phyloP scores from a whole-genome alignment of 805 yeast genomes.

The Clavispora vitiphila region DNA sequence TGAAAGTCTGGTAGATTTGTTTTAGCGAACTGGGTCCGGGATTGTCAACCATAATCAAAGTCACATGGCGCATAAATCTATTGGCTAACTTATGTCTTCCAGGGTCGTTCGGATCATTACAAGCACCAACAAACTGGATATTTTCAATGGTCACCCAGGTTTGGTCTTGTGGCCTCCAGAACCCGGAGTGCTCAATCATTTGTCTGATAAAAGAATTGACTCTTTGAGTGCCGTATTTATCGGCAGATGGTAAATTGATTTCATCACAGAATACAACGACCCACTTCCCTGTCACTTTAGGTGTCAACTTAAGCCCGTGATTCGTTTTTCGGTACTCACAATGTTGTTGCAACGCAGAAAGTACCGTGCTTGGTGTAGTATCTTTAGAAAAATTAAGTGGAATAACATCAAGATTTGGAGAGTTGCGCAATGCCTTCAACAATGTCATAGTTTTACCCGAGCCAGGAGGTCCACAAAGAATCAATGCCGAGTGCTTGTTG shows the following conservation, averaged over 20 bases:
- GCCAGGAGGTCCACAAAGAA: conserved; percentile 95
- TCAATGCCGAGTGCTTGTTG: conserved; percentile 51
- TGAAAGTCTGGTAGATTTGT: conserved; percentile 64
- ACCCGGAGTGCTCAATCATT: conserved; percentile 67
- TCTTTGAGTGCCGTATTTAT: conserved; percentile 67
- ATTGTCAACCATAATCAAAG: conserved; percentile 70
- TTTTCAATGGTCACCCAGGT: conserved; percentile 63
- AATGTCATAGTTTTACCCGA: conserved; percentile 95
- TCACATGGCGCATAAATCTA: conserved; percentile 63
- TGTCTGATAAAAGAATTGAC: conserved; percentile 72
- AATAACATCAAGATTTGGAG: conserved; percentile 54
- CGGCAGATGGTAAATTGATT: conserved; percentile 73
- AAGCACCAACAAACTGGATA: conserved; percentile 89
- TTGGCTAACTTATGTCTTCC: conserved; percentile 59
- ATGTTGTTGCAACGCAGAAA: conserved; percentile 65
- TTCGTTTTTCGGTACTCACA: conserved; percentile 55
- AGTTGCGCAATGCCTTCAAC: conserved; percentile 56
- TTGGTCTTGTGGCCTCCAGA: conserved; percentile 58
- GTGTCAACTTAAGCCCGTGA: conserved; percentile 51
- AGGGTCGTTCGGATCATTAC: conserved; percentile 81
- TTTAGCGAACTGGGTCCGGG: conserved; percentile 60
- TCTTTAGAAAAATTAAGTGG: conserved; percentile 82
- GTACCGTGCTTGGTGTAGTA: conserved; percentile 56
- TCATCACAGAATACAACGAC: conserved; percentile 89
- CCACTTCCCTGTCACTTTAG: conserved; percentile 60